These are phyloP conservation scores for Themeda triandra DNA, from an alignment of 176 grass and related monocot species.

Conservation along the genomic window DNA sequence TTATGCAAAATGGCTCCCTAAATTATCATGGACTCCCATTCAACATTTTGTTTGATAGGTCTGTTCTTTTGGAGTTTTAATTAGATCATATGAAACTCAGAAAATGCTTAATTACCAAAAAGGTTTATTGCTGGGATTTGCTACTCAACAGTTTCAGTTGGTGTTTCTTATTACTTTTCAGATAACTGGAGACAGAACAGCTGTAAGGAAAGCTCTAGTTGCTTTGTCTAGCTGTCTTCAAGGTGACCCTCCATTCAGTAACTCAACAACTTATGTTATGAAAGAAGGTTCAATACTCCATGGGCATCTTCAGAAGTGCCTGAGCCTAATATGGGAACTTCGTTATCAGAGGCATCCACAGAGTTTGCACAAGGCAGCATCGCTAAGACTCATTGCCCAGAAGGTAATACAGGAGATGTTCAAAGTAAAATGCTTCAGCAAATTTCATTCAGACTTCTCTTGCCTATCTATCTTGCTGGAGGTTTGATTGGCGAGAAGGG, in stretches of 20 bases:
- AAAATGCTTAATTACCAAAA: too few species aligned
- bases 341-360: constrained; percentile 21
- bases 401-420: constrained; percentile 16
- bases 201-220: too few species aligned
- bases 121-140: too few species aligned
- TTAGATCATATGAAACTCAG: too few species aligned
- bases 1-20: too few species aligned
- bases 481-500: constrained; percentile 47
- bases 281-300: background rate
- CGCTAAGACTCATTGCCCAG: background rate
- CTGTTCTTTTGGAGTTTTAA: too few species aligned
- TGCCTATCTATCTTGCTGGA: constrained; percentile 25
- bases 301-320: constrained; percentile 26
- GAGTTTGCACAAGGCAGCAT: constrained; percentile 20
- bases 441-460: constrained; percentile 48
- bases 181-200: too few species aligned
- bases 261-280: background rate
- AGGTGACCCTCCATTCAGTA: background rate
- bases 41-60: too few species aligned
- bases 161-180: too few species aligned
- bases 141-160: too few species aligned
- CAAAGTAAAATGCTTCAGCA: constrained; percentile 20
- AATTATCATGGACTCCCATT: too few species aligned
- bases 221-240: too few species aligned
- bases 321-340: constrained; percentile 3